Evolutionary conservation across 768 basidiomycete species (phyloP), one percentile per base, ranked within the genome.

Genomic region (Erythrobasidium yunnanense): DNA sequence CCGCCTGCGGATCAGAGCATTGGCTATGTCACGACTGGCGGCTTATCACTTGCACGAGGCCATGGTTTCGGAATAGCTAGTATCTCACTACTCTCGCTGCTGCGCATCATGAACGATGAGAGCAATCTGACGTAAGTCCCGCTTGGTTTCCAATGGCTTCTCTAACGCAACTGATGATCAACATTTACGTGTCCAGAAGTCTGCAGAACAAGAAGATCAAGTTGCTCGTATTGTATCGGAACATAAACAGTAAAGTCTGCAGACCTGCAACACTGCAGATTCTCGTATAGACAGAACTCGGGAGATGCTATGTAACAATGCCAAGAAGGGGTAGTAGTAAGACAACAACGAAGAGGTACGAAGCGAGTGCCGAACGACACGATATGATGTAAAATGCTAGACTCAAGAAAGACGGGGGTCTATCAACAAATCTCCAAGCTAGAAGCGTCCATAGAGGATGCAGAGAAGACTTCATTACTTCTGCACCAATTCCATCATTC

Each of bases 21-120:
- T 56, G 92, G 93, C 0, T 88, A 87, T 71, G 80, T 90, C 20
- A 89, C 90, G 0, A 85, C 87, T 1, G 92, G 91, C 0, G 84
- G 84, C 67, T 86, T 82, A 73, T 92, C 91, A 1, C 80, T 96
- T 6, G 80, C 83, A 0, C 81, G 84, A 29, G 92, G 92, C 0
- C 77, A 81, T 66, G 90, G 88, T 0, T 83, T 83, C 71, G 91
- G 83, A 1, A 79, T 95, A 13, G 93, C 85, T 18, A 83, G 85
- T 0, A 76, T 96, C 18, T 78, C 87, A 2, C 73, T 91, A 20
- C 52, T 45, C 7, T 45, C 33, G n/a, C 68, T 69, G 25, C 22
- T 71, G 51, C n/a, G 25, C 1, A 46, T 70, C 13, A 35, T 62
- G 47, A 32, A 52, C 55, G 30, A 11, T 29, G 63, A 67, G 25